Conservation (phyloP, 108 stramenopile genomes). For the Skeletonema potamos region DNA sequence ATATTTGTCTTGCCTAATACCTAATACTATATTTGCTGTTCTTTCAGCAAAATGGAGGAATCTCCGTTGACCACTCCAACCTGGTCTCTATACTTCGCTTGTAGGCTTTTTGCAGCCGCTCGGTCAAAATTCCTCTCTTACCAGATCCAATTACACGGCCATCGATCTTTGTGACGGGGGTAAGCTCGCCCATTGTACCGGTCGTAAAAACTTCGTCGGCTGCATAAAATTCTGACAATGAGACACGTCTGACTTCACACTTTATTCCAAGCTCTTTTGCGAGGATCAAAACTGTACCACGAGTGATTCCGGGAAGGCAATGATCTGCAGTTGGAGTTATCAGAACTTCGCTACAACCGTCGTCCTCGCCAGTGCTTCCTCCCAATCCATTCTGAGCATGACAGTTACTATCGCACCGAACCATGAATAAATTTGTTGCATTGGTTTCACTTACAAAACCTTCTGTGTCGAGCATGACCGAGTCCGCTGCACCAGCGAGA, state of each 20-base stretch:
- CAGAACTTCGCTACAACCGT: slow-evolving; percentile 58
- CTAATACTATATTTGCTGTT: neutral
- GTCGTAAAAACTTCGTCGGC: slow-evolving; percentile 94
- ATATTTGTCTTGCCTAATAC: neutral
- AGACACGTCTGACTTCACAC: slow-evolving; percentile 66
- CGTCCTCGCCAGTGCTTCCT: neutral
- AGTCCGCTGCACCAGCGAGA: slow-evolving; percentile 83
- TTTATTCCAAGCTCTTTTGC: slow-evolving; percentile 72
- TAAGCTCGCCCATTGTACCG: slow-evolving; percentile 93
- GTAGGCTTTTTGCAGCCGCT: slow-evolving; percentile 76
- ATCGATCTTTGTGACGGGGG: slow-evolving; percentile 89
- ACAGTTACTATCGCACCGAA: slow-evolving; percentile 21
- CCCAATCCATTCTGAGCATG: neutral
- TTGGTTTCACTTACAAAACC: slow-evolving; percentile 93
- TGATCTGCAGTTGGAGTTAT: slow-evolving; percentile 85
- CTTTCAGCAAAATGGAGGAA: slow-evolving; percentile 26
- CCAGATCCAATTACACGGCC: slow-evolving; percentile 78
- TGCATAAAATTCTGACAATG: slow-evolving; percentile 83
- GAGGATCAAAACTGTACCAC: slow-evolving; percentile 71
- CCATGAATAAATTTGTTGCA: slow-evolving; percentile 94
- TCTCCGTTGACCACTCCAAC: slow-evolving; percentile 38
- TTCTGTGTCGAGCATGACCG: slow-evolving; percentile 90
- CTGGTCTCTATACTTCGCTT: slow-evolving; percentile 34
- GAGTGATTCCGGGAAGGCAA: slow-evolving; percentile 90
- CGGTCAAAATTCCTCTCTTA: slow-evolving; percentile 62